These are phyloP conservation scores for Zymoseptoria crescenta DNA, from an alignment of 2,329 filamentous ascomycete species.

Conservation along the genomic window DNA sequence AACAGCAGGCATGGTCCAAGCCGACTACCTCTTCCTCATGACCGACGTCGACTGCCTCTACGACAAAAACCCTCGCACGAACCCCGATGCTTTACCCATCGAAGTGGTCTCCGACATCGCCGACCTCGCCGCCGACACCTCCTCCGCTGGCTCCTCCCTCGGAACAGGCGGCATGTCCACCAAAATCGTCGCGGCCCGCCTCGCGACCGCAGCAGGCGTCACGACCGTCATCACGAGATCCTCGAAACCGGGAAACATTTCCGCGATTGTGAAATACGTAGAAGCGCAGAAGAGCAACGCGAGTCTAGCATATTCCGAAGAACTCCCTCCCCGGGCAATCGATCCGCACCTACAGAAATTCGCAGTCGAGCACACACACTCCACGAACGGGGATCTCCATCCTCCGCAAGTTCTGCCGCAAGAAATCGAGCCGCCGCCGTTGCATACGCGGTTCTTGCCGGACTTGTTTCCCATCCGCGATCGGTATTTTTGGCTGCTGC, in stretches of 20 bases:
- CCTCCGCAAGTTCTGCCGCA: conserved; percentile 14
- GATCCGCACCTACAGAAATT: conserved; percentile 16
- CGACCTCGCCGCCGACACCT: conserved; percentile 78
- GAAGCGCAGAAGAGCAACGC: conserved; percentile 50
- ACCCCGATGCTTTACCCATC: conserved; percentile 81
- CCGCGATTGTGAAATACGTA: conserved; percentile 74
- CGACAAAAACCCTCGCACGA: conserved; percentile 82
- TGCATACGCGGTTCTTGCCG: conserved; percentile 90
- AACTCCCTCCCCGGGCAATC: neutral
- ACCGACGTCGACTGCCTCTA: conserved; percentile 98
- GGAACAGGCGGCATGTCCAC: conserved; percentile 97
- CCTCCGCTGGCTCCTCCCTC: conserved; percentile 75
- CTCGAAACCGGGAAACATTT: conserved; percentile 86
- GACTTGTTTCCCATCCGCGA: conserved; percentile 79
- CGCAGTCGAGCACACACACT: conserved; percentile 5
- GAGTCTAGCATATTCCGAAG: conserved; percentile 13
- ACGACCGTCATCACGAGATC: conserved; percentile 93
- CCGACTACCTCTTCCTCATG: conserved; percentile 95
- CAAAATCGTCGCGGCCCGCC: conserved; percentile 86
- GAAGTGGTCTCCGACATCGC: conserved; percentile 87
- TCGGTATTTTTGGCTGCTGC: conserved; percentile 93
- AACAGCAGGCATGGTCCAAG: conserved; percentile 93
- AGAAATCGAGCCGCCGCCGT: conserved; percentile 40
- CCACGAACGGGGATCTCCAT: conserved; percentile 16
- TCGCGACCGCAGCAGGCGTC: conserved; percentile 89